Evolutionary conservation across 305 asterid species (phyloP).

Genomic region (Fraxinus xanthoxyloides): DNA sequence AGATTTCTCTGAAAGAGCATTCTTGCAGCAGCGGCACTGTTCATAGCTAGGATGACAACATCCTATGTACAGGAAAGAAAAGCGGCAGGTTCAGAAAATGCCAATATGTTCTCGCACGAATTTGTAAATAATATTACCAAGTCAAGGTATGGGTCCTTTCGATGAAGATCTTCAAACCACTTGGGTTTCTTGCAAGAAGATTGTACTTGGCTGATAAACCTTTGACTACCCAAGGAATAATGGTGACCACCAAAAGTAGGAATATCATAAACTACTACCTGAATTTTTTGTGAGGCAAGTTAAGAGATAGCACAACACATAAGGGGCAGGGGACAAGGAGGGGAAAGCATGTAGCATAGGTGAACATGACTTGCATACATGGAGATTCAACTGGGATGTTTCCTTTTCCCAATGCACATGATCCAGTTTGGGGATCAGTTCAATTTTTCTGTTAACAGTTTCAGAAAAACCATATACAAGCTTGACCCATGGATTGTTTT

Average conservation of each 20-base stretch:
- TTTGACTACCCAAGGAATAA: slow-evolving; percentile 54
- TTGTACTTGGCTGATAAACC: slow-evolving; percentile 29
- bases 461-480: slow-evolving; percentile 40
- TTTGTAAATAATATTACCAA: slow-evolving; percentile 51
- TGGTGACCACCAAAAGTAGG: slow-evolving; percentile 80
- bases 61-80: slow-evolving; percentile 45
- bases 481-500: slow-evolving; percentile 46
- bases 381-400: slow-evolving; percentile 60
- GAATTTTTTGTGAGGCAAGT: slow-evolving; percentile 23
- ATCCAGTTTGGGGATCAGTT: slow-evolving; percentile 59
- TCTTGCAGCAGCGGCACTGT: slow-evolving; percentile 70
- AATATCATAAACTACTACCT: slow-evolving; percentile 70
- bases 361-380: slow-evolving; percentile 90
- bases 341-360: slow-evolving; percentile 19
- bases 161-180: slow-evolving; percentile 74
- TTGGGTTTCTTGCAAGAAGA: slow-evolving; percentile 64
- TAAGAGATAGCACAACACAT: slow-evolving; percentile 22
- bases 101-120: slow-evolving; percentile 5
- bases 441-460: slow-evolving; percentile 30
- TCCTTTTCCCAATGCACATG: slow-evolving; percentile 71
- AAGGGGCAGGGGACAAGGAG: slow-evolving; percentile 6
- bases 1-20: slow-evolving; percentile 40
- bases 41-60: slow-evolving; percentile 65
- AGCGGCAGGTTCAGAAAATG: slow-evolving; percentile 21
- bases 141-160: slow-evolving; percentile 46